Base-by-base conservation (phyloP, 371 early-diverging fungal genomes). In the Saksenaea oblongispora region DNA sequence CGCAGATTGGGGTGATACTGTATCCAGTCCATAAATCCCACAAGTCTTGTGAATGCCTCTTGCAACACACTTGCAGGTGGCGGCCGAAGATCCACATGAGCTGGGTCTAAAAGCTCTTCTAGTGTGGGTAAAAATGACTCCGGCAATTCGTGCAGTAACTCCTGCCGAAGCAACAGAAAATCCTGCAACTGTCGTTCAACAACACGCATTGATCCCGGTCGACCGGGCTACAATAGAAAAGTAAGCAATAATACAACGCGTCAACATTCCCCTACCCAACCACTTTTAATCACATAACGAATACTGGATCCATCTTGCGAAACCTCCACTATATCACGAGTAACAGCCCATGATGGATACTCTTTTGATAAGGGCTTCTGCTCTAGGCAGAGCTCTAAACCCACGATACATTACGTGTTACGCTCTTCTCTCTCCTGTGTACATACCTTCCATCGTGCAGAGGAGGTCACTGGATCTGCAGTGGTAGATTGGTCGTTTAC, bases 121-220 rank as follows among this genome's bases (percentile, higher is more conserved):
- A 86, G 70, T 1, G 83, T 78, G 0, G 86, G 86, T n/a, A 86
- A 68, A 42, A 81, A 82, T 0, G 71, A 41, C 53, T 86, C 86
- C 0, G 86, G 84, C 22, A 64, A 51, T 62, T 84, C 84, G 13
- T 78, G 62, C 5, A 82, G 28, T 35, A 83, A 35, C 22, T 78
- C 75, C 39, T 75, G 66, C 7, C 79, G 64, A 17, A 86, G 53
- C 26, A 82, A 71, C 31, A 65, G 17, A 57, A 86, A 86, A 22
- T 86, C 86, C 24, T 83, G 72, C 34, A 82, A 26, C 14, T 67
- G 71, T 54, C 84, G 64, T 18, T 67, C 62, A 44, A 84, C 79
- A 0, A 69, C 72, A 14, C 63, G 62, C 59, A 80, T 77, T 14
- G 73, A 66, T 7, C 72, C 62, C 26, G 69, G 65, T 31, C 67